Conservation (phyloP, 1,139 yeast species). For the Protomyces gravidus region DNA sequence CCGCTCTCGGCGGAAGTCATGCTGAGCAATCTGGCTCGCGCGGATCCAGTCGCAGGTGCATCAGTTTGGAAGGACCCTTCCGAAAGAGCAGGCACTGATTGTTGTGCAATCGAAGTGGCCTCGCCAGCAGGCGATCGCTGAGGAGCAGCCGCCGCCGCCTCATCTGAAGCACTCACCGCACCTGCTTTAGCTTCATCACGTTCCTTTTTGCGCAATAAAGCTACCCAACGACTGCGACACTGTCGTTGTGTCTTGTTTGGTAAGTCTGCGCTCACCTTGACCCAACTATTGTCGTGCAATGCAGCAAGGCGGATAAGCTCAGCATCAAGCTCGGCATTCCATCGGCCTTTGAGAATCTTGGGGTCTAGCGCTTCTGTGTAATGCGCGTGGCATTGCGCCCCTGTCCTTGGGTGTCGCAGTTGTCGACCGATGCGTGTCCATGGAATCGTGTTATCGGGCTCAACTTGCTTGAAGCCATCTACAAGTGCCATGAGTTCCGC, state of each 20-base stretch:
- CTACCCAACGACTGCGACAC: constrained; percentile 8
- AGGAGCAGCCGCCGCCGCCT: no score
- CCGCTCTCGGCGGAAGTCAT: no score
- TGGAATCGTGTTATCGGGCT: constrained; percentile 1
- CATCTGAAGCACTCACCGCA: neutral
- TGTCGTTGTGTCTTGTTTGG: constrained; percentile 11
- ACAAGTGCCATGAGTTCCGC: neutral
- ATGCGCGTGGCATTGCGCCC: constrained; percentile 90
- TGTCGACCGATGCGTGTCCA: constrained; percentile 13
- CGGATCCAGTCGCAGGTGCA: no score
- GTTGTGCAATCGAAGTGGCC: no score
- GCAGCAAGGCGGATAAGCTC: constrained; percentile 61
- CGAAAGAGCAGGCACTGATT: no score
- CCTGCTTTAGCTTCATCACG: neutral
- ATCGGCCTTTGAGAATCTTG: constrained; percentile 68
- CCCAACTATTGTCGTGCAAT: constrained; percentile 80
- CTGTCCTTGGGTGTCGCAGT: constrained; percentile 52
- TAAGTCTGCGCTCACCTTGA: neutral
- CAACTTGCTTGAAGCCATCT: constrained; percentile 4
- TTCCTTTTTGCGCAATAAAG: neutral
- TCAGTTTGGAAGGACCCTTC: no score
- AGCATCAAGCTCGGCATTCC: constrained; percentile 77
- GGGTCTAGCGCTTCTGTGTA: constrained; percentile 87
- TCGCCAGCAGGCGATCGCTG: no score
- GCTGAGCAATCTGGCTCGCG: no score